phyloP scores from a whole-genome alignment of 495 filamentous ascomycete species.

The Neurospora sp. region DNA sequence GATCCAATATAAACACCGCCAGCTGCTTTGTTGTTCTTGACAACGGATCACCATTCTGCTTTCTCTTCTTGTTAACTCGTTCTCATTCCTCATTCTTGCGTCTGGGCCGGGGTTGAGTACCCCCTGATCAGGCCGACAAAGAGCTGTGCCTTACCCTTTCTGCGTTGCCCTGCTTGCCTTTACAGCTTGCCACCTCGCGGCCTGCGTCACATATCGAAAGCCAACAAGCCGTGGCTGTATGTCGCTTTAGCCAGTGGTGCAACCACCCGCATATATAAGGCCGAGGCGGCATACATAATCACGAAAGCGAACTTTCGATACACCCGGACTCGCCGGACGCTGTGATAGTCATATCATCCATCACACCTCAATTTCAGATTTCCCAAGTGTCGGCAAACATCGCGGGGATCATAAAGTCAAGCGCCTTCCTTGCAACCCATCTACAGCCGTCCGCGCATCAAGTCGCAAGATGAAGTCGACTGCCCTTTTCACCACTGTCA shows the following conservation, averaged over 20 bases:
- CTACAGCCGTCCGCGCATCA: not conserved
- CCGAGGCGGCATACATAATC: not conserved
- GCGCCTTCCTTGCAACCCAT: not conserved
- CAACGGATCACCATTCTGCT: not conserved
- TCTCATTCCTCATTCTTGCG: not conserved
- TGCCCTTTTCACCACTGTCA: constrained; percentile 9
- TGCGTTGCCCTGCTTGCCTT: not conserved
- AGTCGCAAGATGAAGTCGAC: constrained; percentile 13
- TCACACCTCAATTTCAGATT: not conserved
- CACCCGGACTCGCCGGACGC: not conserved
- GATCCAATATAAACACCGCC: not conserved
- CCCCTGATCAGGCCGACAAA: not conserved
- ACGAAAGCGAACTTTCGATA: not conserved
- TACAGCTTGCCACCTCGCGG: not conserved
- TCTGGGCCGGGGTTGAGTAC: not conserved
- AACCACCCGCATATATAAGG: not conserved
- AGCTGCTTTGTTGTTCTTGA: not conserved
- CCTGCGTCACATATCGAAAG: not conserved
- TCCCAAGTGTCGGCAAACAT: not conserved
- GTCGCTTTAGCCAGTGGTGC: not conserved
- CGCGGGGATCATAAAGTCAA: not conserved
- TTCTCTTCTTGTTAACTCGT: not conserved
- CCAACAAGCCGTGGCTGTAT: not conserved
- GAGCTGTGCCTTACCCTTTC: not conserved
- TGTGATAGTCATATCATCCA: not conserved